Conservation (phyloP, 2,329 filamentous ascomycete genomes). For the Sarocladium strictum region DNA sequence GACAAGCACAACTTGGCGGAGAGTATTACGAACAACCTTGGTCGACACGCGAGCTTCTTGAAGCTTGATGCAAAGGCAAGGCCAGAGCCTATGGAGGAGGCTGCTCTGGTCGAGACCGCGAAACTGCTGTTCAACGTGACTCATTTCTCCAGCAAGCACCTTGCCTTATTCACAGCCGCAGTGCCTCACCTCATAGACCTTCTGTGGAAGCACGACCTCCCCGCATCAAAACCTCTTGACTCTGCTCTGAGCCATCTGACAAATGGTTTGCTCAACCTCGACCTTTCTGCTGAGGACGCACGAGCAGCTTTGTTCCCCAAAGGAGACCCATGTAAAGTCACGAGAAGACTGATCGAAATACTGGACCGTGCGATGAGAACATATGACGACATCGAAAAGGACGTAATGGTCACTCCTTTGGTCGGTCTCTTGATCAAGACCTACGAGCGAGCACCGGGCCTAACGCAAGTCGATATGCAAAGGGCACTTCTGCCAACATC, state of each 20-base stretch:
- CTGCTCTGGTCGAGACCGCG: slow-evolving; percentile 77
- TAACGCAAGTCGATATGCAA: slow-evolving; percentile 8
- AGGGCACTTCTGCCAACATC: slow-evolving; percentile 64
- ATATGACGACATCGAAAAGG: slow-evolving; percentile 13
- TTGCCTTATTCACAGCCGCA: slow-evolving; percentile 57
- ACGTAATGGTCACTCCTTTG: slow-evolving; percentile 13
- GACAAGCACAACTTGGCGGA: slow-evolving; percentile 37
- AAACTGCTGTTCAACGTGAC: slow-evolving; percentile 89
- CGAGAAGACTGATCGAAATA: slow-evolving; percentile 37
- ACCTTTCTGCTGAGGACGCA: slow-evolving; percentile 52
- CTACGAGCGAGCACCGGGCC: slow-evolving; percentile 12
- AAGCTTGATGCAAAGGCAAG: slow-evolving; percentile 24
- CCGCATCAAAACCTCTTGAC: slow-evolving; percentile 62
- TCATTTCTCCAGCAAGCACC: slow-evolving; percentile 61
- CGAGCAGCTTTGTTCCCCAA: slow-evolving; percentile 61
- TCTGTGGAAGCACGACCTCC: slow-evolving; percentile 52
- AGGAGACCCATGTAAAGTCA: slow-evolving; percentile 50
- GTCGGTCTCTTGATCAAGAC: slow-evolving; percentile 12
- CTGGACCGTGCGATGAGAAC: slow-evolving; percentile 12
- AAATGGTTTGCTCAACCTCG: slow-evolving; percentile 76
- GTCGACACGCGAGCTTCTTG: slow-evolving; percentile 55
- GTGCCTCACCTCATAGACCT: slow-evolving; percentile 67
- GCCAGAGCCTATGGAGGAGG: slow-evolving; percentile 59
- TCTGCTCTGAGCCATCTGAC: slow-evolving; percentile 65
- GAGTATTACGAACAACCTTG: slow-evolving; percentile 63